Percentiles rank a stretch among this genome's conserved stretches.
Evolutionary conservation across 2,329 filamentous ascomycete species (phyloP).

Genomic region (Atkinsonella texensis): DNA sequence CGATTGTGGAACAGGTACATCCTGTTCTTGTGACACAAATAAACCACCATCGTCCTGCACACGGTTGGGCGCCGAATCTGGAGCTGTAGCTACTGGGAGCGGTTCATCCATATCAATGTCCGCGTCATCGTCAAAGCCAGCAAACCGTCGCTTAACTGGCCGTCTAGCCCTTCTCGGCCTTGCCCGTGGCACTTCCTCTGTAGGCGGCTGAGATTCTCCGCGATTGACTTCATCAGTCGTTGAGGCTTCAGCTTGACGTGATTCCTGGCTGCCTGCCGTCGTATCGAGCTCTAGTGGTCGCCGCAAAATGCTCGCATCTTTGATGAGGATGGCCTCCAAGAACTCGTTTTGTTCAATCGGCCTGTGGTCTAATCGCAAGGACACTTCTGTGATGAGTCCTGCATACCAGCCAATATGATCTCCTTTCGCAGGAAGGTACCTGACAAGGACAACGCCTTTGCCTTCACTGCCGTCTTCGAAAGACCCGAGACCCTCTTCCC

Average conservation of each 20-base stretch:
- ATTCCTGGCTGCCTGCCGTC: constrained; percentile 10
- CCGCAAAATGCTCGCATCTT: constrained; percentile 61
- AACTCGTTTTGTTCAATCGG: constrained; percentile 86
- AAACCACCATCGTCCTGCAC: constrained; percentile 29
- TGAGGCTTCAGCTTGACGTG: constrained; percentile 2
- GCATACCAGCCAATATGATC: constrained; percentile 52
- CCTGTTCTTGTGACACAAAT: constrained; percentile 43
- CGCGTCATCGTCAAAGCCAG: constrained; percentile 49
- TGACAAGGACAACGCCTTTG: constrained; percentile 67
- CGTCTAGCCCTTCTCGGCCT: constrained; percentile 20
- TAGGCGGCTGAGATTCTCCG: constrained; percentile 6
- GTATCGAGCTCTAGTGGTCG: constrained; percentile 47
- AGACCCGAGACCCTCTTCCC: constrained; percentile 56
- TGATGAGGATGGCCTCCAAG: constrained; percentile 75
- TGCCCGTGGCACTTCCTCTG: neutral
- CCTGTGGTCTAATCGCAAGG: constrained; percentile 63
- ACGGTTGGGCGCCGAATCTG: constrained; percentile 2
- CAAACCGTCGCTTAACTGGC: constrained; percentile 49
- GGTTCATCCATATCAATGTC: constrained; percentile 25
- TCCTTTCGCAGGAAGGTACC: constrained; percentile 49
- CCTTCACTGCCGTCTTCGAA: constrained; percentile 53
- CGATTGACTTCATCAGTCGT: constrained; percentile 2
- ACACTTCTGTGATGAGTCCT: constrained; percentile 56
- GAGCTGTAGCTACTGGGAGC: constrained; percentile 3
- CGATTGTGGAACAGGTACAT: constrained; percentile 12